Conservation (phyloP, 2,329 filamentous ascomycete species). For the Scorias spongiosa region DNA sequence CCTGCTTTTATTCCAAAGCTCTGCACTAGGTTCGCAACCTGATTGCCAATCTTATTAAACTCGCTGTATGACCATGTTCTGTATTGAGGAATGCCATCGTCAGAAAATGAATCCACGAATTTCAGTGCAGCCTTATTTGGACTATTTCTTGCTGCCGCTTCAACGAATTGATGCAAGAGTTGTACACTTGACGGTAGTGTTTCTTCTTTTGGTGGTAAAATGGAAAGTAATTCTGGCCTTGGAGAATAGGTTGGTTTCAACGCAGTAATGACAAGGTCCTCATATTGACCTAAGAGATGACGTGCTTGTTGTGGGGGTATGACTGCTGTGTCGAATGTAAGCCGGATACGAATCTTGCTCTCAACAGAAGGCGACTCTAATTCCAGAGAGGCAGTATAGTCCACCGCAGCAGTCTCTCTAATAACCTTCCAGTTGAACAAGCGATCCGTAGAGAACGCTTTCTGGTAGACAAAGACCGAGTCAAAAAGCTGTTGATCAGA, state of each 20-base stretch:
- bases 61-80: constrained; percentile 59
- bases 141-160: constrained; percentile 39
- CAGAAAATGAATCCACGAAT: constrained; percentile 31
- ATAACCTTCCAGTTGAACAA: constrained; percentile 41
- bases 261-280: constrained; percentile 47
- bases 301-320: constrained; percentile 54
- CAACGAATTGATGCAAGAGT: constrained; percentile 67
- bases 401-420: constrained; percentile 53
- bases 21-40: constrained; percentile 51
- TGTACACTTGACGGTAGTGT: constrained; percentile 42
- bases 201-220: constrained; percentile 45
- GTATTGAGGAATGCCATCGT: constrained; percentile 35
- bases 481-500: constrained; percentile 59
- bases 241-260: constrained; percentile 18
- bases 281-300: constrained; percentile 56
- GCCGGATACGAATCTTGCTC: constrained; percentile 41
- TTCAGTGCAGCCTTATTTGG: constrained; percentile 57
- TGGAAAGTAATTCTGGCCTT: constrained; percentile 38
- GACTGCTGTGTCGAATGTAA: constrained; percentile 50
- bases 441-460: constrained; percentile 23
- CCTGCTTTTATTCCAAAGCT: constrained; percentile 37
- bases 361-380: constrained; percentile 34
- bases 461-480: constrained; percentile 73
- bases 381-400: constrained; percentile 72
- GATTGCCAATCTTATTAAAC: constrained; percentile 56